phyloP scores from a whole-genome alignment of 1,139 yeast genomes.

The Saccharomyces hybrid region DNA sequence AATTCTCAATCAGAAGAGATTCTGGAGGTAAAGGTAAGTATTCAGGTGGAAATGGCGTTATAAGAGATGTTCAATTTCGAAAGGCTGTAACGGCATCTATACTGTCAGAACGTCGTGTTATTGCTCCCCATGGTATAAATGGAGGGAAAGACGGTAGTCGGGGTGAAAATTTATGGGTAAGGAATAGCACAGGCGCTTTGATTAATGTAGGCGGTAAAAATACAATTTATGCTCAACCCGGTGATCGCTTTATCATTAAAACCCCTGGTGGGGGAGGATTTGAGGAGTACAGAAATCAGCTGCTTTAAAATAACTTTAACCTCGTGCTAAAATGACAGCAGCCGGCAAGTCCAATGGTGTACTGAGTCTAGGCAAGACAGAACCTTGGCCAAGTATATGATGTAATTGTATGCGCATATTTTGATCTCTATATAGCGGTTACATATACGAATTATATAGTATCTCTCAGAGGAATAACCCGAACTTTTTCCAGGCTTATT shows the following conservation, averaged over 20 bases:
- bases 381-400: too few species aligned
- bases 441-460: too few species aligned
- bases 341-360: too few species aligned
- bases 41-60: conserved; percentile 56
- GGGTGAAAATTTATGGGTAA: conserved; percentile 54
- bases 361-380: too few species aligned
- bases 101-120: conserved; percentile 52
- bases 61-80: conserved; percentile 55
- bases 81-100: conserved; percentile 50
- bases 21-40: conserved; percentile 54
- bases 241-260: conserved; percentile 48
- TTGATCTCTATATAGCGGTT: too few species aligned
- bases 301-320: too few species aligned
- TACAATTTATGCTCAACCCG: conserved; percentile 42
- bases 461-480: too few species aligned
- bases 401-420: too few species aligned
- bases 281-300: conserved; percentile 27
- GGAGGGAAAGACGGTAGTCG: conserved; percentile 55
- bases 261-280: conserved; percentile 55
- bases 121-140: conserved; percentile 51
- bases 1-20: conserved; percentile 44
- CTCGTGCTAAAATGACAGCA: too few species aligned
- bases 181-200: conserved; percentile 28
- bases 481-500: too few species aligned
- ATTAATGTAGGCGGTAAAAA: conserved; percentile 54